These are phyloP conservation scores for Penicillium palitans DNA, from an alignment of 2,329 filamentous ascomycete genomes.

Conservation along the genomic window DNA sequence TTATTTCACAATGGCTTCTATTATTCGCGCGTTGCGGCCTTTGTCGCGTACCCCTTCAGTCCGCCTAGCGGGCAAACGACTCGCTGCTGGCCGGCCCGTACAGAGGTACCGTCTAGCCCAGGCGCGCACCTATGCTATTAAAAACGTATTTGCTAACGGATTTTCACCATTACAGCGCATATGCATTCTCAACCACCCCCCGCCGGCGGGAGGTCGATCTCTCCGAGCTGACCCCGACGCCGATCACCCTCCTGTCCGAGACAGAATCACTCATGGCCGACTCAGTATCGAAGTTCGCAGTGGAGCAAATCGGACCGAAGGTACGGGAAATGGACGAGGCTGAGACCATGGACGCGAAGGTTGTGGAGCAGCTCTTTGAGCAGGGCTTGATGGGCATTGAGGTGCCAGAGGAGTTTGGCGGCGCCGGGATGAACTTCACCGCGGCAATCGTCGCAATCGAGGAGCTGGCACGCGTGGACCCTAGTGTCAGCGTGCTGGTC, in stretches of 20 bases:
- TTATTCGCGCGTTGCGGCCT: slow-evolving; percentile 50
- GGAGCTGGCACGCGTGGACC: slow-evolving; percentile 90
- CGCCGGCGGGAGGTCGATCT: slow-evolving; percentile 62
- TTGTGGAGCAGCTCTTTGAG: slow-evolving; percentile 94
- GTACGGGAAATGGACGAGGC: slow-evolving; percentile 97
- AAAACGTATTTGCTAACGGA: background rate
- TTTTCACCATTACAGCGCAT: slow-evolving; percentile 36
- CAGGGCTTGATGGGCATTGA: slow-evolving; percentile 97
- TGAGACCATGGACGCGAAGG: slow-evolving; percentile 82
- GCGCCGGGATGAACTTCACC: slow-evolving; percentile 98
- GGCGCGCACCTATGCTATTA: background rate
- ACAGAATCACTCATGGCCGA: slow-evolving; percentile 87
- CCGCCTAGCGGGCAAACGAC: slow-evolving; percentile 42
- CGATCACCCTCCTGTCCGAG: slow-evolving; percentile 90
- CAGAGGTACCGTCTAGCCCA: slow-evolving; percentile 39
- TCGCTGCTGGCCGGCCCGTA: slow-evolving; percentile 40
- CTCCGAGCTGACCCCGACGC: slow-evolving; percentile 78
- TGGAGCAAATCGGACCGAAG: slow-evolving; percentile 83
- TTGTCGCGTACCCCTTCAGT: slow-evolving; percentile 44
- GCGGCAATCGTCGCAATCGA: slow-evolving; percentile 94
- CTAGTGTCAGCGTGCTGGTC: slow-evolving; percentile 89
- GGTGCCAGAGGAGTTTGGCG: slow-evolving; percentile 95
- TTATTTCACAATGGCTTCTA: slow-evolving; percentile 47
- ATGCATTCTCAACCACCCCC: slow-evolving; percentile 62
- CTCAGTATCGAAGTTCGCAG: slow-evolving; percentile 84